These are phyloP conservation scores for Thuidium tamariscinum DNA, from an alignment of 225 moss, liverwort and hornwort species.

Conservation along the genomic window DNA sequence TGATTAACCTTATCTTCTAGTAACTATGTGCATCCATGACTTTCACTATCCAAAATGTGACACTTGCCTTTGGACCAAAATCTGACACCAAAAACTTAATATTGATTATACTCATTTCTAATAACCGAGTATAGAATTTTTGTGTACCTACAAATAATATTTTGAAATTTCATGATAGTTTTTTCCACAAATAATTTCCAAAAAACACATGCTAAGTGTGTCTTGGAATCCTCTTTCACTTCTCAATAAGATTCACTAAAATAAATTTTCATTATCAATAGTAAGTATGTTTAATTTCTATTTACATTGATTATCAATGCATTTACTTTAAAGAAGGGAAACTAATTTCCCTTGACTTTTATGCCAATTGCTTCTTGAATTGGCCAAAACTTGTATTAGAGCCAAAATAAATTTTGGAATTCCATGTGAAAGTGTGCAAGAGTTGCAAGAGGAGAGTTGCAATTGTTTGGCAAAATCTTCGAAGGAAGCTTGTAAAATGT, in stretches of 20 bases:
- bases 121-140: background rate
- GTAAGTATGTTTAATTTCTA: accelerated
- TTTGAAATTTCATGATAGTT: too few species aligned
- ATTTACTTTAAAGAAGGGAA: background rate
- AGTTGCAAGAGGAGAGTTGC: accelerated
- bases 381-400: accelerated
- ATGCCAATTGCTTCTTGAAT: background rate
- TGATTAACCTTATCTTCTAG: background rate
- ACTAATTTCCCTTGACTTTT: background rate
- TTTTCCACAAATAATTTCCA: too few species aligned
- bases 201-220: too few species aligned
- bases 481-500: background rate
- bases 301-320: background rate
- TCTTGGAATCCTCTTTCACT: too few species aligned
- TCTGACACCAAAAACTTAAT: background rate
- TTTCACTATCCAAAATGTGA: background rate
- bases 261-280: background rate
- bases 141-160: too few species aligned
- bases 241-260: too few species aligned
- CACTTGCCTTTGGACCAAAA: background rate
- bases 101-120: too few species aligned
- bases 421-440: background rate
- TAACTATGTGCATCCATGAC: background rate
- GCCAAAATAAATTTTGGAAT: background rate
- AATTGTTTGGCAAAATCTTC: background rate